Evolutionary conservation across 495 filamentous ascomycete genomes (phyloP).

Genomic region (Lasiosphaeria miniovina): DNA sequence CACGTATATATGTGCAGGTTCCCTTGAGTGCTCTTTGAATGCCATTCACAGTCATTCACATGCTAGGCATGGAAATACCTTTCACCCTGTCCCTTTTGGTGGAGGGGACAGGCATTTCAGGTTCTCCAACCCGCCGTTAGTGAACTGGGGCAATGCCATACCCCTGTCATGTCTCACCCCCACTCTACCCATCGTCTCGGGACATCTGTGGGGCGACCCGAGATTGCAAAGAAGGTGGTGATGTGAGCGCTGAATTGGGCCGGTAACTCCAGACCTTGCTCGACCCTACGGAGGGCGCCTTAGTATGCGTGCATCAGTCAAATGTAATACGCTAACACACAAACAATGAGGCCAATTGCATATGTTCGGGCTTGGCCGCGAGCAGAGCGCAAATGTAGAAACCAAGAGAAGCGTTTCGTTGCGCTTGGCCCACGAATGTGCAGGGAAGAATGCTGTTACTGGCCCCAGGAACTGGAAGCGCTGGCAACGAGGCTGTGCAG

Average conservation of each 20-base stretch:
- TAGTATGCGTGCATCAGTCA: too few species aligned
- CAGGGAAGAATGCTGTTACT: neutral
- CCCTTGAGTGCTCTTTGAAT: neutral
- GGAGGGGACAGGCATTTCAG: neutral
- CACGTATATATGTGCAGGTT: too few species aligned
- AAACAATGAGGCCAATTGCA: too few species aligned
- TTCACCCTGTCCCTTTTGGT: neutral
- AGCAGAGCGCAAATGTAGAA: too few species aligned
- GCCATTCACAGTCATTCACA: neutral
- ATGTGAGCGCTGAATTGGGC: neutral
- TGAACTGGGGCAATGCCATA: neutral
- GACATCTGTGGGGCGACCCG: neutral
- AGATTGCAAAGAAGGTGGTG: neutral
- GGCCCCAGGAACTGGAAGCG: conserved; percentile 6
- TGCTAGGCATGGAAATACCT: neutral
- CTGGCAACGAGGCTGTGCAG: conserved; percentile 16
- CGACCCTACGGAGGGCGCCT: too few species aligned
- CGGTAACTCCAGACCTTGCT: too few species aligned
- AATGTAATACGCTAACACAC: too few species aligned
- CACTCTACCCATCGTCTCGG: neutral
- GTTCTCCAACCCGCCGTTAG: conserved; percentile 1
- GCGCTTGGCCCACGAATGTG: neutral
- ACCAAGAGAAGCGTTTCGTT: too few species aligned
- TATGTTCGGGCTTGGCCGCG: too few species aligned
- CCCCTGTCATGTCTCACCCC: neutral